Evolutionary conservation across 1,139 yeast genomes (phyloP).

Genomic region (Blastobotrys arbuscula): DNA sequence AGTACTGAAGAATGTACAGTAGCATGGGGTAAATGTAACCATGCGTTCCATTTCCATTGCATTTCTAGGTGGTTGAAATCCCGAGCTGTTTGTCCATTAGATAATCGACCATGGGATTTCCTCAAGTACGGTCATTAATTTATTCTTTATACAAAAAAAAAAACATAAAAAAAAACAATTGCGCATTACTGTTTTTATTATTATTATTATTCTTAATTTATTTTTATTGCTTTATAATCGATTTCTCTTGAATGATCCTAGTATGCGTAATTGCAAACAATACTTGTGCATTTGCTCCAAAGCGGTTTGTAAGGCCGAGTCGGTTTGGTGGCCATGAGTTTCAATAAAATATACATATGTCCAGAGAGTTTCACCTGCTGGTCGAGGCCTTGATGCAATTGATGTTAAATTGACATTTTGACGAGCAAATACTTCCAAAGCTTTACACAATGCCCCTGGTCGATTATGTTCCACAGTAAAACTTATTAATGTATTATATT

Average conservation of each 20-base stretch:
- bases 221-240: neutral
- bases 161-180: no score
- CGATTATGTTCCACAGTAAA: slow-evolving; percentile 62
- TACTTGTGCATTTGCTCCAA: slow-evolving; percentile 19
- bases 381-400: slow-evolving; percentile 68
- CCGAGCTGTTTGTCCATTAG: slow-evolving; percentile 97
- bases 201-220: neutral
- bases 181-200: neutral
- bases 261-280: slow-evolving; percentile 17
- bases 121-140: slow-evolving; percentile 64
- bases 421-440: slow-evolving; percentile 53
- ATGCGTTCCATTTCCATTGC: slow-evolving; percentile 93
- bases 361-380: slow-evolving; percentile 62
- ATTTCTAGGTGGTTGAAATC: slow-evolving; percentile 94
- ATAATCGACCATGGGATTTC: slow-evolving; percentile 83
- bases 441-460: slow-evolving; percentile 72
- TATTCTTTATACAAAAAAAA: no score
- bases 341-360: slow-evolving; percentile 81
- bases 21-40: slow-evolving; percentile 97
- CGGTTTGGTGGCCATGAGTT: slow-evolving; percentile 35
- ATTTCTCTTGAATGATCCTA: slow-evolving; percentile 22
- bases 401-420: slow-evolving; percentile 61
- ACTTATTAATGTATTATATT: slow-evolving; percentile 49
- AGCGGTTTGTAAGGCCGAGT: slow-evolving; percentile 16
- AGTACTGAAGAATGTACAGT: slow-evolving; percentile 83